Evolutionary conservation across 768 basidiomycete genomes (phyloP).

Genomic region (Thelephora ganbajun): DNA sequence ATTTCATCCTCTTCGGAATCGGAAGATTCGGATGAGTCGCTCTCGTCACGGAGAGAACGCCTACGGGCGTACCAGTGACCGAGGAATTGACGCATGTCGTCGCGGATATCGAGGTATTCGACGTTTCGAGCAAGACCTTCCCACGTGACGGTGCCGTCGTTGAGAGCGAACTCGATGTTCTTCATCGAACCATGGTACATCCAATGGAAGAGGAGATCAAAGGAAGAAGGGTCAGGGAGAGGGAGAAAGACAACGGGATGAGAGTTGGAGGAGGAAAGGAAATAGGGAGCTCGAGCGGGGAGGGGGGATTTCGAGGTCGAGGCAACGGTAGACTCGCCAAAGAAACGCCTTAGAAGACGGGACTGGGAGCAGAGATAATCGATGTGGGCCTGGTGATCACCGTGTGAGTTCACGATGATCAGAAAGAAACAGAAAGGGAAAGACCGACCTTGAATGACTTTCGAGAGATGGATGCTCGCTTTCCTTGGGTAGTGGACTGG

Average conservation of each 20-base stretch:
- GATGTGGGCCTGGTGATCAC: slow-evolving; percentile 45
- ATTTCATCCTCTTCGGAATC: slow-evolving; percentile 14
- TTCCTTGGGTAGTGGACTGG: slow-evolving; percentile 3
- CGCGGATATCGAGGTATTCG: slow-evolving; percentile 70
- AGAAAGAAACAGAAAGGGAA: neutral
- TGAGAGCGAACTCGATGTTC: slow-evolving; percentile 55
- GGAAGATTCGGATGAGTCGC: slow-evolving; percentile 22
- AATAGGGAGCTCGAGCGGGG: slow-evolving; percentile 40
- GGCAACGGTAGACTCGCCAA: slow-evolving; percentile 47
- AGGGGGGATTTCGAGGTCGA: slow-evolving; percentile 45
- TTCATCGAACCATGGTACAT: slow-evolving; percentile 66
- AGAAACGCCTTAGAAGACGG: slow-evolving; percentile 51
- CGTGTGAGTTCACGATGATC: slow-evolving; percentile 4
- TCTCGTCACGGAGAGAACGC: slow-evolving; percentile 26
- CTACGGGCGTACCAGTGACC: slow-evolving; percentile 62
- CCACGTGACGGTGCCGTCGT: slow-evolving; percentile 57
- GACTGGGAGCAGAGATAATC: slow-evolving; percentile 81
- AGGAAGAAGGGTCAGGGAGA: slow-evolving; percentile 58
- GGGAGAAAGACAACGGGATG: slow-evolving; percentile 65
- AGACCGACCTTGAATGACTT: no score
- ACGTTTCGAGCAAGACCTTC: slow-evolving; percentile 81
- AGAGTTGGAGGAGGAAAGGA: slow-evolving; percentile 47
- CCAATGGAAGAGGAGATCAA: slow-evolving; percentile 65
- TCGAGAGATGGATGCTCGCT: slow-evolving; percentile 22
- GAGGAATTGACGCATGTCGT: slow-evolving; percentile 66